Conservation (phyloP, 2,329 filamentous ascomycete species). For the Hypomyces perniciosus region DNA sequence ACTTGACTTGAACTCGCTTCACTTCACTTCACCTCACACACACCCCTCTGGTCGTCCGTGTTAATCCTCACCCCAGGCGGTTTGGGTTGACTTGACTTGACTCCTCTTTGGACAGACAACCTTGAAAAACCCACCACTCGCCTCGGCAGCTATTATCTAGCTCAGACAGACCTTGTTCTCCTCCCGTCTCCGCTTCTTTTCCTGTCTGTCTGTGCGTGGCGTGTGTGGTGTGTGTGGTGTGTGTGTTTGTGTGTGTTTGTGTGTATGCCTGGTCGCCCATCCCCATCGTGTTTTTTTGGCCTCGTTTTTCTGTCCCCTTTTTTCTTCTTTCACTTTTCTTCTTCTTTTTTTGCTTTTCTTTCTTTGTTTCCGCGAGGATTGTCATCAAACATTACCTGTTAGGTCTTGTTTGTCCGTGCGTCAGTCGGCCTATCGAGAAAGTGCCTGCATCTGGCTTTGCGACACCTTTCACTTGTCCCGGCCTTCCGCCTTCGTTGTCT, state of each 20-base stretch:
- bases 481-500: neutral
- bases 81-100: slow-evolving; percentile 8
- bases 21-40: slow-evolving; percentile 4
- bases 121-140: slow-evolving; percentile 1
- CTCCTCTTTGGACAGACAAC: neutral
- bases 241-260: neutral
- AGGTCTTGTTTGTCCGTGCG: neutral
- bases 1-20: neutral
- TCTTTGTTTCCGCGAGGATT: neutral
- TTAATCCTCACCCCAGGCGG: slow-evolving; percentile 7
- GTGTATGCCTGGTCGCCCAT: neutral
- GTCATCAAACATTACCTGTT: slow-evolving; percentile 1
- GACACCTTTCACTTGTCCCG: neutral
- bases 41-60: neutral
- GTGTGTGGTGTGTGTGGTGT: neutral
- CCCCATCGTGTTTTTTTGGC: slow-evolving; percentile 2
- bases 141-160: slow-evolving; percentile 5
- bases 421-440: neutral
- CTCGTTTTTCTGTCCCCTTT: slow-evolving; percentile 3
- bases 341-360: neutral
- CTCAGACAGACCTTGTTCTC: slow-evolving; percentile 3
- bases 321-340: slow-evolving; percentile 21
- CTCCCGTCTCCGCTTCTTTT: slow-evolving; percentile 14
- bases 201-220: neutral
- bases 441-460: no score